Percentiles rank a stretch among this genome's conserved stretches.
Conservation (phyloP, 1,284 basidiomycete species). For the Trichosporon asahii region DNA sequence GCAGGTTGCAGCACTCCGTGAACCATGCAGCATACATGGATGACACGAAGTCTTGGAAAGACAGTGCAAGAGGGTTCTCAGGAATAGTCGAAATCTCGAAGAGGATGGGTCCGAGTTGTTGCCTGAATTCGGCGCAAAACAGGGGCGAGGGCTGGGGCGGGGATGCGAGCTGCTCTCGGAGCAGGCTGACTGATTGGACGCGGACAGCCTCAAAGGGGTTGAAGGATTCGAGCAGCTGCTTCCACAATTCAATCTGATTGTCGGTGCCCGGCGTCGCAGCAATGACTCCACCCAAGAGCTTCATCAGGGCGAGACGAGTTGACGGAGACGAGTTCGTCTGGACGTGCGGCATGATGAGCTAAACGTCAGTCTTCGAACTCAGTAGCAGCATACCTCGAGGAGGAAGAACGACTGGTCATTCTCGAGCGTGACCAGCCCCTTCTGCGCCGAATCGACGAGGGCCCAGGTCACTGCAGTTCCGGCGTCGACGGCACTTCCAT, state of each 20-base stretch:
- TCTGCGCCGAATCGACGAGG: slow-evolving; percentile 17
- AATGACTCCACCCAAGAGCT: slow-evolving; percentile 36
- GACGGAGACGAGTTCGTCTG: slow-evolving; percentile 29
- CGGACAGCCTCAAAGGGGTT: slow-evolving; percentile 43
- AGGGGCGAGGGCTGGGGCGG: slow-evolving; percentile 16
- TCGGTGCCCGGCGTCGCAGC: slow-evolving; percentile 12
- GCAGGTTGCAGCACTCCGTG: slow-evolving; percentile 29
- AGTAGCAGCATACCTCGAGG: slow-evolving; percentile 32
- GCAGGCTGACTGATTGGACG: slow-evolving; percentile 33
- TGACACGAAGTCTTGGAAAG: slow-evolving; percentile 20
- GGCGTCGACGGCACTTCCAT: slow-evolving; percentile 31
- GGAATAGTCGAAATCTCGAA: slow-evolving; percentile 22
- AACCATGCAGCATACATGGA: slow-evolving; percentile 35
- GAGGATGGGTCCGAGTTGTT: slow-evolving; percentile 25
- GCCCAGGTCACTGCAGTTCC: slow-evolving; percentile 28
- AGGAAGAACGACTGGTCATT: slow-evolving; percentile 35
- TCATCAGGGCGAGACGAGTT: slow-evolving; percentile 34
- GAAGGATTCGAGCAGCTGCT: slow-evolving; percentile 41
- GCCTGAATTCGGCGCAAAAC: slow-evolving; percentile 17
- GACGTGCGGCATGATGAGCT: slow-evolving; percentile 38
- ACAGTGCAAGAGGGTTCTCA: slow-evolving; percentile 20
- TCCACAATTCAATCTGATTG: slow-evolving; percentile 32
- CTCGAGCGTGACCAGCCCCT: slow-evolving; percentile 17
- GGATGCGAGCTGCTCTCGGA: slow-evolving; percentile 32
- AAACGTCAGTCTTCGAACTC: background rate